phyloP scores from a whole-genome alignment of 768 basidiomycete species.

The Dentipellis fragilis region DNA sequence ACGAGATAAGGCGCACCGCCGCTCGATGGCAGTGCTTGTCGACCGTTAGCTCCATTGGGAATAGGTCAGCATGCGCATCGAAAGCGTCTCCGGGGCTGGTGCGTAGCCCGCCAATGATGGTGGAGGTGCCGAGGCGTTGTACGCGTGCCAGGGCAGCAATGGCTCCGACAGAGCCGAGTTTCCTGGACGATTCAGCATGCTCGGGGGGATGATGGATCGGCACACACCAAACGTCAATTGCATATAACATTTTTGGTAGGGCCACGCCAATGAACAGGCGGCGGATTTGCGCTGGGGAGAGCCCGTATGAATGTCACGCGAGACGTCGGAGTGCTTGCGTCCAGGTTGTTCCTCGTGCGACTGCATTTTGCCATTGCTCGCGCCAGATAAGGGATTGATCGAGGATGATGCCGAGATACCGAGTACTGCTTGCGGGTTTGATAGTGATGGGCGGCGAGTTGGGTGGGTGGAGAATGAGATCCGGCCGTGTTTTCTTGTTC shows the following conservation, averaged over 20 bases:
- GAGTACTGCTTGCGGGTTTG: not conserved
- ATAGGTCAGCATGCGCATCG: constrained; percentile 2
- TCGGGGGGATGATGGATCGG: not conserved
- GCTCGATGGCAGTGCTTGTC: constrained; percentile 1
- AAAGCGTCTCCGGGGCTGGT: constrained; percentile 7
- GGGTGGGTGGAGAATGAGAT: not conserved
- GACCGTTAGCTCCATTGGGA: constrained; percentile 4
- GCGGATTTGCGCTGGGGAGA: not conserved
- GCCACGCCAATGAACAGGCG: constrained; percentile 11
- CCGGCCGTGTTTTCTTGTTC: not conserved
- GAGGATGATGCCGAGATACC: not conserved
- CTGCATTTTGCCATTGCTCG: not conserved
- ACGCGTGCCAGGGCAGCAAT: not conserved
- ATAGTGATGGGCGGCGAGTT: not conserved
- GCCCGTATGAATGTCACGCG: not conserved
- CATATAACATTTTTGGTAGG: constrained; percentile 18
- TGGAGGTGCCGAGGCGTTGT: constrained; percentile 12
- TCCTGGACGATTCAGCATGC: not conserved
- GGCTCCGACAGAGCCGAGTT: not conserved
- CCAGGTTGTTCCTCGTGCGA: not conserved
- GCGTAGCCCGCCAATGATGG: constrained; percentile 14
- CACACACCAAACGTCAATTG: constrained; percentile 13
- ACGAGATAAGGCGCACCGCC: constrained; percentile 2
- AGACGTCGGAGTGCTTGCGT: not conserved
- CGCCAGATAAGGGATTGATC: constrained; percentile 2